Evolutionary conservation across 2,329 filamentous ascomycete genomes (phyloP).

Genomic region (Gyromitra esculenta): DNA sequence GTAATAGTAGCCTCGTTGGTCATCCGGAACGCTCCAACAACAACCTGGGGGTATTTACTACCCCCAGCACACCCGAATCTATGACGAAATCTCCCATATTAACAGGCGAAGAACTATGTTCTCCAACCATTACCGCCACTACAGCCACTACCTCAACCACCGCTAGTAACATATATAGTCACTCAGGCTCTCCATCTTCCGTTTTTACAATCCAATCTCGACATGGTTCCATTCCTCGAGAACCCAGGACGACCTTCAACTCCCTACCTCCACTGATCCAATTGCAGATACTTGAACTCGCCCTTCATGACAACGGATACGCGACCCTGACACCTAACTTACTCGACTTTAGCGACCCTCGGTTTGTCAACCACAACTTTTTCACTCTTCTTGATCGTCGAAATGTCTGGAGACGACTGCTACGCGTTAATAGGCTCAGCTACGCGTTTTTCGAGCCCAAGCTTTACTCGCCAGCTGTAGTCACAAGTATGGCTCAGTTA

Average conservation of each 20-base stretch:
- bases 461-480: constrained; percentile 41
- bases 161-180: neutral
- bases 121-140: constrained; percentile 9
- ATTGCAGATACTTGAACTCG: constrained; percentile 44
- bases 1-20: constrained; percentile 44
- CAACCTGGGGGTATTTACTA: constrained; percentile 36
- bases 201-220: constrained; percentile 33
- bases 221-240: constrained; percentile 10
- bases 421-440: constrained; percentile 42
- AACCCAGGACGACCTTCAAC: constrained; percentile 39
- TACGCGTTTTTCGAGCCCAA: constrained; percentile 44
- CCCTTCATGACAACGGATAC: constrained; percentile 39
- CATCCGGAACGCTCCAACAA: constrained; percentile 33
- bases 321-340: constrained; percentile 36
- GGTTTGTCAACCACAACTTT: constrained; percentile 51
- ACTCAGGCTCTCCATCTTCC: constrained; percentile 18
- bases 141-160: neutral
- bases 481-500: constrained; percentile 49
- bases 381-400: constrained; percentile 40
- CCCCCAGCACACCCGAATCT: constrained; percentile 46
- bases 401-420: constrained; percentile 32
- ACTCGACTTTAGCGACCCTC: constrained; percentile 42
- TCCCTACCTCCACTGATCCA: constrained; percentile 44
- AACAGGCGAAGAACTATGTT: constrained; percentile 30
- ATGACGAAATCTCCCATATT: constrained; percentile 44